Evolutionary conservation across 768 basidiomycete species (phyloP).

Genomic region (Xerocomellus intermedius): DNA sequence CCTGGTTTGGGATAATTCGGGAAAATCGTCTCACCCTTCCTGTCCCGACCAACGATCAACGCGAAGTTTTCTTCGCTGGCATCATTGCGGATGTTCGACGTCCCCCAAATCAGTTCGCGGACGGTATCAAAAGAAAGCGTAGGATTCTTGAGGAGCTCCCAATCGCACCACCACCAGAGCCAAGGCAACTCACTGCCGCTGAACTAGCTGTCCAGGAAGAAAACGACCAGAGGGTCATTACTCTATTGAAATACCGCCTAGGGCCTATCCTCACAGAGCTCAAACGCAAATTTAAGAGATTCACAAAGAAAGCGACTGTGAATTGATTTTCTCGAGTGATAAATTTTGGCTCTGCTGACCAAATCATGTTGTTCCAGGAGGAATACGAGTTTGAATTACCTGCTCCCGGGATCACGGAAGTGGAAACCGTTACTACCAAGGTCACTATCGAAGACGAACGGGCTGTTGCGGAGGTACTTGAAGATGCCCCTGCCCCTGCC

Average conservation of each 20-base stretch:
- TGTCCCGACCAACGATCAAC: conserved; percentile 51
- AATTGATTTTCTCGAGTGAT: conserved; percentile 26
- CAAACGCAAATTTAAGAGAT: conserved; percentile 89
- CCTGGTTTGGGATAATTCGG: conserved; percentile 84
- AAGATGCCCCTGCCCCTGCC: conserved; percentile 24
- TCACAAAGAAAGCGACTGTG: conserved; percentile 77
- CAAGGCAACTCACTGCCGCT: conserved; percentile 73
- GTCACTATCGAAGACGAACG: conserved; percentile 40
- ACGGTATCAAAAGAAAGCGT: conserved; percentile 80
- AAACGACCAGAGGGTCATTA: conserved; percentile 73
- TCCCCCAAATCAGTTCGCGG: conserved; percentile 86
- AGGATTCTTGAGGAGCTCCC: conserved; percentile 84
- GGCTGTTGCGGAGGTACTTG: conserved; percentile 44
- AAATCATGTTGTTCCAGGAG: conserved; percentile 46
- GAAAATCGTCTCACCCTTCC: conserved; percentile 72
- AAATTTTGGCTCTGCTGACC: conserved; percentile 7
- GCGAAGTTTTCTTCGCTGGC: conserved; percentile 72
- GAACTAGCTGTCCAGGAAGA: conserved; percentile 83
- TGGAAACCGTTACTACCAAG: conserved; percentile 37
- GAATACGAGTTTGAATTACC: conserved; percentile 62
- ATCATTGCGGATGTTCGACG: conserved; percentile 67
- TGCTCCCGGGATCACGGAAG: conserved; percentile 25
- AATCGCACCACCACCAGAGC: conserved; percentile 87
- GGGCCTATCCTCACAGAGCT: conserved; percentile 85
- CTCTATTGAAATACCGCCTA: conserved; percentile 86